Base-by-base conservation (phyloP, 1,284 basidiomycete genomes). In the Fereydounia khargensis region DNA sequence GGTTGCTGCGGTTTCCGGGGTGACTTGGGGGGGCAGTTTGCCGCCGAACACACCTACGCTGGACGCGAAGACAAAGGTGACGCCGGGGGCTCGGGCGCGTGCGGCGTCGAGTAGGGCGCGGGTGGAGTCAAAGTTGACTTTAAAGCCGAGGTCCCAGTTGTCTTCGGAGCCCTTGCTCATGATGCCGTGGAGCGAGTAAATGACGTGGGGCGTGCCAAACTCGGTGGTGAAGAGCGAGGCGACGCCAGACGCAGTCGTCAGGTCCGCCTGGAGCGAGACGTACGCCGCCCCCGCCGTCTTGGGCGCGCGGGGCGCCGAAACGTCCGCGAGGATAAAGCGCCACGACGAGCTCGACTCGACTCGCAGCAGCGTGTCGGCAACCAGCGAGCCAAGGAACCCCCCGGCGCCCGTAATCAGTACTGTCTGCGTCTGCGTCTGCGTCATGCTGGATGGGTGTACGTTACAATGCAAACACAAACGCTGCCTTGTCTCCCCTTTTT, bases 111-210 rank as follows among this genome's bases (percentile, higher is more conserved):
- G 44, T 7, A 65, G 39, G 4, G 47, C 23, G 14, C 47, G 39
- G 0, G 59, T 63, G 6, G 54, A 58, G 37, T 63, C 62, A 19
- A 65, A 47, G 38, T 65, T 65, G 42, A 65, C 47, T 4, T 24
- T 28, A 34, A 65, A 50, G 2, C 62, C 62, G 11, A 58, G 27
- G 13, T 65, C 59, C 54, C 54, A 62, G 36, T 57, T 42, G 19
- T 52, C 59, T 22, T 61, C 62, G 18, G 44, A 34, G 11, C 62
- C 62, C 35, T 57, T 50, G 17, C 47, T 54, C 62, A 65, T 65
- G 50, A 65, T 65, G 0, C 62, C 62, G 39, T 65, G 62, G 33
- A 65, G 36, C 7, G 55, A 55, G 47, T 61, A 63, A 46, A 63
- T 58, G 16, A 58, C 51, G 11, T 37, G 24, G 0, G 62, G 62